Evolutionary conservation across 306 rosid genomes (phyloP).

Genomic region (Hippophae tibetana): DNA sequence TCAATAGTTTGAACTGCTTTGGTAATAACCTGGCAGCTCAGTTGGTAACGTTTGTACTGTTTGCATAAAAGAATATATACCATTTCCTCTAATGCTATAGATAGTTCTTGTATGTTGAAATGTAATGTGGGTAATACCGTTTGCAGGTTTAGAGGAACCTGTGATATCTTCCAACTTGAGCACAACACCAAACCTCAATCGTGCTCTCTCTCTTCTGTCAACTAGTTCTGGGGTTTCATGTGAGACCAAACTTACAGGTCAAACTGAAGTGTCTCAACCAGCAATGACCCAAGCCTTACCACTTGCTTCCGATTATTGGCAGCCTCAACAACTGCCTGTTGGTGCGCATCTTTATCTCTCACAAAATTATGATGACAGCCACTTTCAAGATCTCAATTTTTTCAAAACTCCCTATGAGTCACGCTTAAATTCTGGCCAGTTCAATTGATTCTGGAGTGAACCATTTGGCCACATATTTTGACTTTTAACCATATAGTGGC

Average conservation of each 20-base stretch:
- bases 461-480: too few species aligned
- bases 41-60: background rate
- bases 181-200: constrained; percentile 41
- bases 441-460: constrained; percentile 11
- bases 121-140: background rate
- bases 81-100: background rate
- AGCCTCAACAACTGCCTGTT: constrained; percentile 24
- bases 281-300: constrained; percentile 28
- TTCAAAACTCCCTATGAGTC: constrained; percentile 35
- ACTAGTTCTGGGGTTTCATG: constrained; percentile 49
- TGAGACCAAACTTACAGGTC: constrained; percentile 30
- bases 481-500: too few species aligned
- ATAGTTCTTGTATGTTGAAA: background rate
- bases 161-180: constrained; percentile 26
- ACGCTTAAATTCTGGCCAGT: constrained; percentile 35
- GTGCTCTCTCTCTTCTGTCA: constrained; percentile 99
- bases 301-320: constrained; percentile 38
- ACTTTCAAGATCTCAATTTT: constrained; percentile 49
- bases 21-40: too few species aligned
- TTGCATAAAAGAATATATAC: background rate
- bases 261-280: constrained; percentile 15
- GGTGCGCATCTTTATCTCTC: constrained; percentile 23
- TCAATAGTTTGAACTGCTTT: too few species aligned
- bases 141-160: constrained; percentile 58
- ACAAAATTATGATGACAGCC: constrained; percentile 22